Conservation (phyloP, 768 basidiomycete genomes). For the Hypholoma sublateritium region DNA sequence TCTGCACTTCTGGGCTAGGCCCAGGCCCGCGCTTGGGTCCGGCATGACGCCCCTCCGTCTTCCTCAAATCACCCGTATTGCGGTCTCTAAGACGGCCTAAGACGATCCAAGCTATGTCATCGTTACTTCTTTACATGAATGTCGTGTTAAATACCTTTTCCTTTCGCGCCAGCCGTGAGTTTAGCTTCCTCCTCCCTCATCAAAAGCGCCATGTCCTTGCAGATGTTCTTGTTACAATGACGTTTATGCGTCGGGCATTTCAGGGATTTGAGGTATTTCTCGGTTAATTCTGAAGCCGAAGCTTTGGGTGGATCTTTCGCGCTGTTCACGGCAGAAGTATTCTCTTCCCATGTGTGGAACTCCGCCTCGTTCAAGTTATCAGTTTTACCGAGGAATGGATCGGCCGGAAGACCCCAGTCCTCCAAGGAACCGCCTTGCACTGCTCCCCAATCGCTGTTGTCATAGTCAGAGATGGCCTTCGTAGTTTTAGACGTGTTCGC, state of each 20-base stretch:
- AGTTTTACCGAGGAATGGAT: not conserved
- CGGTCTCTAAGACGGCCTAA: not conserved
- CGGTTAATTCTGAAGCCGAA: not conserved
- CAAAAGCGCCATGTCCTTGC: slow-evolving; percentile 1
- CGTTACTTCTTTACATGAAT: not conserved
- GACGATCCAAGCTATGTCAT: not conserved
- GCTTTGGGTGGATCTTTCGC: not conserved
- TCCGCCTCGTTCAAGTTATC: not conserved
- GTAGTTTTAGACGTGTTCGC: not conserved
- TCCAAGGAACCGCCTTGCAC: not conserved
- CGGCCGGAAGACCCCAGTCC: not conserved
- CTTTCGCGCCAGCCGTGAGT: not conserved
- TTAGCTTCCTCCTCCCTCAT: not conserved
- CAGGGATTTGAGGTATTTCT: not conserved
- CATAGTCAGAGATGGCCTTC: not conserved
- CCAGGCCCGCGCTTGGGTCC: slow-evolving; percentile 2
- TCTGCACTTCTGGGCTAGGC: not conserved
- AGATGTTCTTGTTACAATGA: not conserved
- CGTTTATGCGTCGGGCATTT: slow-evolving; percentile 2
- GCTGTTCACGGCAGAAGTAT: not conserved
- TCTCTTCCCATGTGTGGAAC: not conserved
- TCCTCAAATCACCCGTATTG: not conserved
- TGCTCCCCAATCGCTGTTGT: not conserved
- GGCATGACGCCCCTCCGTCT: not conserved
- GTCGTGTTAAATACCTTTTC: not conserved